Conservation (phyloP, 1,139 yeast species). For the Tardiomyces depauwii region DNA sequence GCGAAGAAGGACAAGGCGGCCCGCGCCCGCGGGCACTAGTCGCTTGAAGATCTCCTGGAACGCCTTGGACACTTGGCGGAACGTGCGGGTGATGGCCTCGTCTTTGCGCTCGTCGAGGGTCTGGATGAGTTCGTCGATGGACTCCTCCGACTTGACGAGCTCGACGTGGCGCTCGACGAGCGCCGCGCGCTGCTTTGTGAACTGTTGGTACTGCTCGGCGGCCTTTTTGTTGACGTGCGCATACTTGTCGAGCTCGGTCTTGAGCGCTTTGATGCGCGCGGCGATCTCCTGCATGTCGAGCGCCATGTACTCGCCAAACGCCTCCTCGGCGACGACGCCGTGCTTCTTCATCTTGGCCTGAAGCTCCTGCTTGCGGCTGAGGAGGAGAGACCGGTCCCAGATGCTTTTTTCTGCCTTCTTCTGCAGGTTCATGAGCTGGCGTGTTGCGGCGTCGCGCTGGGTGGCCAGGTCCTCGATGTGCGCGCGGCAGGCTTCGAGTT, state of each 20-base stretch:
- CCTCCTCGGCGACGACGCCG: slow-evolving; percentile 84
- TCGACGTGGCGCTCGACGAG: slow-evolving; percentile 56
- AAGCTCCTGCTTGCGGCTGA: slow-evolving; percentile 57
- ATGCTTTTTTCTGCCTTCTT: slow-evolving; percentile 56
- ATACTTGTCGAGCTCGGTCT: slow-evolving; percentile 49
- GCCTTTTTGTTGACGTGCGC: slow-evolving; percentile 86
- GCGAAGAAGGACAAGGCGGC: slow-evolving; percentile 57
- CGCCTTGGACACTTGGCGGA: slow-evolving; percentile 61
- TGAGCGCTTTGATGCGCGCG: slow-evolving; percentile 42
- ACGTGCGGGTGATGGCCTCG: slow-evolving; percentile 70
- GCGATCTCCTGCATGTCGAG: slow-evolving; percentile 43
- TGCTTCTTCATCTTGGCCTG: slow-evolving; percentile 67
- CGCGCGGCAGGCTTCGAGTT: not conserved
- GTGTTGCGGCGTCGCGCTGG: slow-evolving; percentile 15
- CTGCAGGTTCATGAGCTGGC: slow-evolving; percentile 50
- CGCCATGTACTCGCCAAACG: slow-evolving; percentile 40
- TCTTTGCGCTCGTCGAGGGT: slow-evolving; percentile 70
- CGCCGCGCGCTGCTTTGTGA: slow-evolving; percentile 62
- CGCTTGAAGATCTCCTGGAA: slow-evolving; percentile 67
- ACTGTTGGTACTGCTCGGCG: slow-evolving; percentile 68
- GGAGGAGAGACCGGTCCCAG: slow-evolving; percentile 51
- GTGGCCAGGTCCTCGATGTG: slow-evolving; percentile 2
- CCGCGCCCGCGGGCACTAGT: slow-evolving; percentile 77
- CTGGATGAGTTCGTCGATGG: slow-evolving; percentile 65
- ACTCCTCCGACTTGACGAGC: slow-evolving; percentile 54